Percentiles rank a stretch among this genome's conserved stretches.
Evolutionary conservation across 306 rosid genomes (phyloP).

Genomic region (Begonia fuchsioides): DNA sequence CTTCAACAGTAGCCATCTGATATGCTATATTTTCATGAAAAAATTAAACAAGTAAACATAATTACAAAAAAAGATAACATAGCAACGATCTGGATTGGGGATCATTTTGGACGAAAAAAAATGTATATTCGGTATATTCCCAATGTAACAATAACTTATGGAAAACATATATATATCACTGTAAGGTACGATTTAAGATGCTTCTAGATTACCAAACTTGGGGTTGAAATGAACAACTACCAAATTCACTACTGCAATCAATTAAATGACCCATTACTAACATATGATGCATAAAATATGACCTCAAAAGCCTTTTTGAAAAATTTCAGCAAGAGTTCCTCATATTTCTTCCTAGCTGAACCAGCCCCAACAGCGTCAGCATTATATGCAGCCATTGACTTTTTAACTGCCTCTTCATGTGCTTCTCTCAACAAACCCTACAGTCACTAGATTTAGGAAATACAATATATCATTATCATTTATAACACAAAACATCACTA

Average conservation of each 20-base stretch:
- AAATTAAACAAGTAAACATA: too few relatives aligned
- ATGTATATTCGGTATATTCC: too few relatives aligned
- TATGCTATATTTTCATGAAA: too few relatives aligned
- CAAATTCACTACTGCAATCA: too few relatives aligned
- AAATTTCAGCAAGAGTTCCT: slow-evolving; percentile 54
- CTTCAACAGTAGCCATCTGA: too few relatives aligned
- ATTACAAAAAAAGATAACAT: background rate
- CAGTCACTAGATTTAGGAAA: slow-evolving; percentile 15
- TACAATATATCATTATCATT: slow-evolving; percentile 4
- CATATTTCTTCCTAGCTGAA: slow-evolving; percentile 69
- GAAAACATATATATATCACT: too few relatives aligned
- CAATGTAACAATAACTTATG: too few relatives aligned
- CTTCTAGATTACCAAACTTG: too few relatives aligned
- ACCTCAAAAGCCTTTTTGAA: slow-evolving; percentile 79
- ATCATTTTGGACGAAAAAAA: too few relatives aligned
- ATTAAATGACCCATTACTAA: too few relatives aligned
- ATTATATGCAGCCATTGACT: slow-evolving; percentile 59
- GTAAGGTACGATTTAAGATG: too few relatives aligned
- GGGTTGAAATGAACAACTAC: too few relatives aligned
- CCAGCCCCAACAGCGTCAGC: slow-evolving; percentile 80
- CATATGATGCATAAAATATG: slow-evolving; percentile 1
- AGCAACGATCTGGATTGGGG: background rate
- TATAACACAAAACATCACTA: slow-evolving; percentile 21
- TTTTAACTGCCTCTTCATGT: slow-evolving; percentile 76
- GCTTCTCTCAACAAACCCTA: slow-evolving; percentile 81